Evolutionary conservation across 2,329 filamentous ascomycete species (phyloP).

Genomic region (Capronia coronata): DNA sequence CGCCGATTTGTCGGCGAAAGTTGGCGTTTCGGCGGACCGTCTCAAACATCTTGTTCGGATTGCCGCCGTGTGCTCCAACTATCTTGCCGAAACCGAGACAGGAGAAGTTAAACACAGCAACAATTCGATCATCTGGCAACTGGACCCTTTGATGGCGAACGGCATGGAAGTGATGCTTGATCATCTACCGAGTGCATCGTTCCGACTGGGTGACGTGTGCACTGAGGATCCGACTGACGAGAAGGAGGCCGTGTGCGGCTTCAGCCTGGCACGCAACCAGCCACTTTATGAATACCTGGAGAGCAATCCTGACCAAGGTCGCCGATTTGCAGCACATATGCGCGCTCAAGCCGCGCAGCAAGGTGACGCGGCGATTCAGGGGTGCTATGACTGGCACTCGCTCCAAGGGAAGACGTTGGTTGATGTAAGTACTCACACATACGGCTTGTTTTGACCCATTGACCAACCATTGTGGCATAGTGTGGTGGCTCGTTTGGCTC

Average conservation of each 20-base stretch:
- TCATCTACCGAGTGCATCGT: conserved; percentile 10
- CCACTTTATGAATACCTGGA: conserved; percentile 12
- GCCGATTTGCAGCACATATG: conserved; percentile 14
- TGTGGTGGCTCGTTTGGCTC: conserved; percentile 16
- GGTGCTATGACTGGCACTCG: conserved; percentile 10
- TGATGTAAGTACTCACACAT: conserved; percentile 6
- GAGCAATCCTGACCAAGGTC: conserved; percentile 6
- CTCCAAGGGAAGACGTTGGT: conserved; percentile 7
- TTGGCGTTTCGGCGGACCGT: conserved; percentile 9
- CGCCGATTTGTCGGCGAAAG: conserved; percentile 6
- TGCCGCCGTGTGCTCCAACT: conserved; percentile 13
- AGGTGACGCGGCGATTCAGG: conserved; percentile 10
- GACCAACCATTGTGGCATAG: neutral
- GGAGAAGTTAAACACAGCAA: conserved; percentile 11
- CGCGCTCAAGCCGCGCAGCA: conserved; percentile 7
- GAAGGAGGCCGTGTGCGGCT: conserved; percentile 7
- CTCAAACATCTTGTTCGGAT: conserved; percentile 9
- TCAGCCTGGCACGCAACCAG: conserved; percentile 9
- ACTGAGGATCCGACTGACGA: conserved; percentile 7
- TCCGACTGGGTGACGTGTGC: conserved; percentile 9
- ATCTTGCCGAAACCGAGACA: conserved; percentile 7
- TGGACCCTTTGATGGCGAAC: conserved; percentile 9
- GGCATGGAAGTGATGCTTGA: conserved; percentile 15
- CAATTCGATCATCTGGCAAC: conserved; percentile 14
- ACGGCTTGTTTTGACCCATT: neutral